A percentile compares a stretch with the other conserved stretches of the same genome.
Evolutionary conservation across 371 early-diverging fungal genomes (phyloP).

Genomic region (Choanephora cucurbitarum): DNA sequence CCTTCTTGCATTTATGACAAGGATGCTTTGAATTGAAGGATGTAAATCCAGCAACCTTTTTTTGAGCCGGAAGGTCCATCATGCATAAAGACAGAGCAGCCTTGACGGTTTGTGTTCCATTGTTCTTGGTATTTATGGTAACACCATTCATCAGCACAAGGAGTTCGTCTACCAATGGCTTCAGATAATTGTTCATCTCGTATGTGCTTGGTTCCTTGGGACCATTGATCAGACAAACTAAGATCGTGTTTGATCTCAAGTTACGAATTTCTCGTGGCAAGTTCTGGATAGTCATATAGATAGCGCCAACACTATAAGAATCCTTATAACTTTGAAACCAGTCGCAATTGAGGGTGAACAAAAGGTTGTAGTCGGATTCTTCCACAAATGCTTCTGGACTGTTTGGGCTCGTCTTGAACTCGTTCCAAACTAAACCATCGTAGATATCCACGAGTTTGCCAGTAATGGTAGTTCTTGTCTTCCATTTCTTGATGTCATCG

Average conservation of each 20-base stretch:
- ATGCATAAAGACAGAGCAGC: slow-evolving; percentile 13
- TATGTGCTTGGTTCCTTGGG: slow-evolving; percentile 12
- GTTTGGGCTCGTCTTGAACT: too few species aligned
- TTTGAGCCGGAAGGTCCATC: slow-evolving; percentile 15
- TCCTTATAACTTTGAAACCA: slow-evolving; percentile 17
- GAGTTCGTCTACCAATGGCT: slow-evolving; percentile 15
- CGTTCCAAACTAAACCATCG: too few species aligned
- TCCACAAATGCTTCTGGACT: too few species aligned
- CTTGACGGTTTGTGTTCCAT: slow-evolving; percentile 2
- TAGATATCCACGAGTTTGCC: too few species aligned
- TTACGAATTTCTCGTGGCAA: slow-evolving; percentile 8
- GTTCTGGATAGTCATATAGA: slow-evolving; percentile 16
- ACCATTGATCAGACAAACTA: slow-evolving; percentile 18
- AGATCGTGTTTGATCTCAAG: slow-evolving; percentile 13
- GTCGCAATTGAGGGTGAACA: slow-evolving; percentile 15
- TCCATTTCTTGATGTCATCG: too few species aligned
- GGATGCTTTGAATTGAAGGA: not conserved
- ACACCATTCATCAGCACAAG: slow-evolving; percentile 9
- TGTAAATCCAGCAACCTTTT: slow-evolving; percentile 14
- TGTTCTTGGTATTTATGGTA: not conserved
- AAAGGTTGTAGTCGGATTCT: not conserved
- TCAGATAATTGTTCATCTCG: slow-evolving; percentile 17
- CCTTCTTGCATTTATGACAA: slow-evolving; percentile 8
- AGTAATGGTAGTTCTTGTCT: too few species aligned
- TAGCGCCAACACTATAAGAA: slow-evolving; percentile 10